Percentiles rank a stretch among this genome's conserved stretches.
These are phyloP conservation scores for Datisca glomerata DNA, from an alignment of 306 rosid species.

Conservation along the genomic window DNA sequence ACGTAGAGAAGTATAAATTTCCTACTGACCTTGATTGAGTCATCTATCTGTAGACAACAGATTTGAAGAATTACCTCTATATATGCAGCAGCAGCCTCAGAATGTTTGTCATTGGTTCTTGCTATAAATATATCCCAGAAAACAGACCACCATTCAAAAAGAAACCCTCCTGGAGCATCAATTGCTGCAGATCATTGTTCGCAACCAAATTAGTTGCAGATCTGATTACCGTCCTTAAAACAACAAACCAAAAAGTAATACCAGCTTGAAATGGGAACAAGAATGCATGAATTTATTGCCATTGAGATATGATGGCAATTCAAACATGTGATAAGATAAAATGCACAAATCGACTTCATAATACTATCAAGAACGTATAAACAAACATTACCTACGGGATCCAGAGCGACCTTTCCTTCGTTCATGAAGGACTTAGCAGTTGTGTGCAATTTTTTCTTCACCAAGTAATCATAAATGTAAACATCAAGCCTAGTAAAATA, in stretches of 20 bases:
- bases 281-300: too few species aligned
- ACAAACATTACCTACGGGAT: constrained; percentile 74
- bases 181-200: constrained; percentile 52
- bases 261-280: not conserved
- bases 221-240: too few species aligned
- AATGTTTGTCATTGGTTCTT: constrained; percentile 87
- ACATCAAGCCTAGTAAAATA: constrained; percentile 79
- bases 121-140: constrained; percentile 93
- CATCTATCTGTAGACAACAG: constrained; percentile 9
- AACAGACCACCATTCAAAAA: constrained; percentile 99
- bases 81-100: constrained; percentile 82
- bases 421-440: constrained; percentile 94
- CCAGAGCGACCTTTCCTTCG: constrained; percentile 91
- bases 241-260: too few species aligned
- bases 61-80: constrained; percentile 47
- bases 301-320: not conserved
- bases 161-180: constrained; percentile 98
- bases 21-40: too few species aligned
- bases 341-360: not conserved
- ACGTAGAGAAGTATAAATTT: too few species aligned
- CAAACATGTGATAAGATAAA: not conserved
- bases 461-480: constrained; percentile 79
- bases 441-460: constrained; percentile 80
- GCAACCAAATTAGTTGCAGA: constrained; percentile 7
- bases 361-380: not conserved